Percentiles rank a stretch among this genome's conserved stretches.
Evolutionary conservation across 2,329 filamentous ascomycete species (phyloP).

Genomic region (Talaromyces islandicus): DNA sequence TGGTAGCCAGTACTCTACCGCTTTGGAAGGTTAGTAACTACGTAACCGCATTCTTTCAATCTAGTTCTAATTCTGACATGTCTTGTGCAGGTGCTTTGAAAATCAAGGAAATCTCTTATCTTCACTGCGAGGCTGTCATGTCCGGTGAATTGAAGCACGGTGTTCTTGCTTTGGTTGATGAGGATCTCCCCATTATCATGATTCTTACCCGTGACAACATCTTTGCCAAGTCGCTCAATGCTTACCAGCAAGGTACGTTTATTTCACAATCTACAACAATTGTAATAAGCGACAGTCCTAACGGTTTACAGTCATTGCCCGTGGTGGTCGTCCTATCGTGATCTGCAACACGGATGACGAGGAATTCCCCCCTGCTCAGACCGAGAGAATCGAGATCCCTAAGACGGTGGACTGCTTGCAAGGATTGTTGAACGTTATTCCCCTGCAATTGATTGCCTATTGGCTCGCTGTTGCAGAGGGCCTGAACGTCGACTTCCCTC

Average conservation of each 20-base stretch:
- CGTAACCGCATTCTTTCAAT: conserved; percentile 3
- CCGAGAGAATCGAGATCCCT: conserved; percentile 96
- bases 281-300: conserved; percentile 15
- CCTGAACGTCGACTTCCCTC: conserved; percentile 95
- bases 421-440: conserved; percentile 95
- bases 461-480: conserved; percentile 96
- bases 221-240: conserved; percentile 98
- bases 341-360: conserved; percentile 90
- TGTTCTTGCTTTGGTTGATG: conserved; percentile 92
- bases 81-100: conserved; percentile 66
- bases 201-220: conserved; percentile 93
- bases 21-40: conserved; percentile 65
- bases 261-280: neutral
- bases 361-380: conserved; percentile 82
- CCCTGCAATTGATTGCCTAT: conserved; percentile 96
- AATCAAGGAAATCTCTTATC: conserved; percentile 99
- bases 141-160: conserved; percentile 99
- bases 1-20: conserved; percentile 89
- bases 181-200: conserved; percentile 99
- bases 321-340: conserved; percentile 91
- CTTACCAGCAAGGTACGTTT: conserved; percentile 83
- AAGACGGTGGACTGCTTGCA: conserved; percentile 93
- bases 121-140: conserved; percentile 99
- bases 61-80: conserved; percentile 3
- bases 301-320: conserved; percentile 70